Evolutionary conservation across 768 basidiomycete genomes (phyloP).

Genomic region (Hericium erinaceus): DNA sequence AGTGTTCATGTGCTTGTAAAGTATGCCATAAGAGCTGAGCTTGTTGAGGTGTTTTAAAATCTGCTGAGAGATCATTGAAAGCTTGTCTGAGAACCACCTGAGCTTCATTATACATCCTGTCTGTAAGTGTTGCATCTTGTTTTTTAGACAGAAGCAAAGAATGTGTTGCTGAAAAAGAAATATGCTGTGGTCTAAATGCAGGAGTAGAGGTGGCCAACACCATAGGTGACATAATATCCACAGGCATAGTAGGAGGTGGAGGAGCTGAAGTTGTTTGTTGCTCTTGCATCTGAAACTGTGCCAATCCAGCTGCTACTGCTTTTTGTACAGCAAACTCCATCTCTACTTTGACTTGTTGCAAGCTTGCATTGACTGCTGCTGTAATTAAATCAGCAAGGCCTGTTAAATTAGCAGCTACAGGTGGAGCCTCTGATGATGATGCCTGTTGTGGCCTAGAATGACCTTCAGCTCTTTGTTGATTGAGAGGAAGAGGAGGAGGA

Average conservation of each 20-base stretch:
- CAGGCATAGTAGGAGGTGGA: neutral
- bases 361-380: neutral
- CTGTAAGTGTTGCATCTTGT: neutral
- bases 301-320: neutral
- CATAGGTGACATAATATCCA: neutral
- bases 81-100: neutral
- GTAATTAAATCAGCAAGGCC: neutral
- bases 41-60: neutral
- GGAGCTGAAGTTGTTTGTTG: neutral
- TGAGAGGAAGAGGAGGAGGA: neutral
- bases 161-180: neutral
- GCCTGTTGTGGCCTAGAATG: neutral
- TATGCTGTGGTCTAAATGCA: no score
- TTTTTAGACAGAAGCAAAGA: neutral
- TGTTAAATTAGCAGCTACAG: neutral
- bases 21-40: neutral
- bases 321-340: neutral
- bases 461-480: neutral
- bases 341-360: neutral
- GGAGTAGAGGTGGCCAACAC: no score
- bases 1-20: neutral
- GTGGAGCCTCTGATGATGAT: neutral
- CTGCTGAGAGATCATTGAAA: neutral
- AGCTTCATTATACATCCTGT: neutral
- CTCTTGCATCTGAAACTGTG: neutral